Evolutionary conservation across 768 basidiomycete genomes (phyloP).

Genomic region (Suillus subluteus): DNA sequence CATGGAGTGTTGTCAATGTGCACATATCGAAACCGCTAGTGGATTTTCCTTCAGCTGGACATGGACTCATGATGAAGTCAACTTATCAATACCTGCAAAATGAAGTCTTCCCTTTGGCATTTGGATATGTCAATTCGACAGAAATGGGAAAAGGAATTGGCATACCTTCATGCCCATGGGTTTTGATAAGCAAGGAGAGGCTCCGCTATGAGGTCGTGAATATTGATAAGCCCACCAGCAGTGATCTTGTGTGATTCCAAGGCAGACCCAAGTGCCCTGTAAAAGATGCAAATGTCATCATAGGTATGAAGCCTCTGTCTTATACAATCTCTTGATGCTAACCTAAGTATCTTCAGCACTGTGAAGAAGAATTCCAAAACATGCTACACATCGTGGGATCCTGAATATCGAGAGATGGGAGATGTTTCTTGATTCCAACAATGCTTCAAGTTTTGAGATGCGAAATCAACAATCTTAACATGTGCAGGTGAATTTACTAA

Average conservation of each 20-base stretch:
- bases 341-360: background rate
- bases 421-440: background rate
- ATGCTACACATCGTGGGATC: slow-evolving; percentile 11
- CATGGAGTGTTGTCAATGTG: background rate
- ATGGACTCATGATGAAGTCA: background rate
- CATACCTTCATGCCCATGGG: background rate
- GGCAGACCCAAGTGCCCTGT: slow-evolving; percentile 5
- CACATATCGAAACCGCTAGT: background rate
- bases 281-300: slow-evolving; percentile 3
- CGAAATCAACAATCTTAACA: background rate
- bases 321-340: slow-evolving; percentile 1
- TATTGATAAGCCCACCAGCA: background rate
- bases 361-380: background rate
- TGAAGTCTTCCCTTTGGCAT: background rate
- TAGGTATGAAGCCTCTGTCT: slow-evolving; percentile 4
- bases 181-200: slow-evolving; percentile 11
- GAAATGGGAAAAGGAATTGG: slow-evolving; percentile 7
- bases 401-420: background rate
- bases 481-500: background rate
- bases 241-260: slow-evolving; percentile 6
- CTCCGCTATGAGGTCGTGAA: background rate
- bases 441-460: background rate
- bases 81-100: background rate
- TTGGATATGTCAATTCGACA: background rate
- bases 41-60: background rate